phyloP scores from a whole-genome alignment of 208 protist genomes.

The Trypanosoma scelopori region DNA sequence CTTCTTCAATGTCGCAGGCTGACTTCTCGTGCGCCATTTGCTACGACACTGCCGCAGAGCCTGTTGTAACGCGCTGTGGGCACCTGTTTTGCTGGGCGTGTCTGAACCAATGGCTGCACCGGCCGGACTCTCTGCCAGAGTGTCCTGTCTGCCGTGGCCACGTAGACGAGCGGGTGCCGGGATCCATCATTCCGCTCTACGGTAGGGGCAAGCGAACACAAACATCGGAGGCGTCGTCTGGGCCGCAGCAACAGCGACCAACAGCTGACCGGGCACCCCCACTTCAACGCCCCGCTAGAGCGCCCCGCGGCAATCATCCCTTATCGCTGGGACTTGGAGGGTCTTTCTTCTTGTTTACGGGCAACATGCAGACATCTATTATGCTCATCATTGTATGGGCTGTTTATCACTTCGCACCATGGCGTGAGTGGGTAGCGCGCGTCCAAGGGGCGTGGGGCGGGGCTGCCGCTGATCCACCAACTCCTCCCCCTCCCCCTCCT shows the following conservation, averaged over 20 bases:
- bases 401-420: constrained; percentile 52
- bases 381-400: constrained; percentile 37
- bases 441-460: background rate
- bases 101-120: constrained; percentile 72
- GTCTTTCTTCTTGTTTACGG: constrained; percentile 48
- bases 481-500: no score
- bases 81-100: constrained; percentile 89
- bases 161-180: constrained; percentile 45
- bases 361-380: constrained; percentile 32
- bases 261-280: constrained; percentile 47
- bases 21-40: constrained; percentile 86
- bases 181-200: constrained; percentile 84
- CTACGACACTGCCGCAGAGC: constrained; percentile 62
- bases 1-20: constrained; percentile 12
- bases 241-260: constrained; percentile 30
- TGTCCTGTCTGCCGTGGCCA: constrained; percentile 82
- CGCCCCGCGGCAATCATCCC: background rate
- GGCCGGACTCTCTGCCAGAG: constrained; percentile 36
- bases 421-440: constrained; percentile 33
- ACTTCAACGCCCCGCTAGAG: constrained; percentile 30
- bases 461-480: background rate
- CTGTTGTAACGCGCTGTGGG: constrained; percentile 83
- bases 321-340: constrained; percentile 46
- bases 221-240: background rate
- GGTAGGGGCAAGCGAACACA: constrained; percentile 45